Conservation (phyloP, 2,329 filamentous ascomycete species). For the Pseudohalonectria lignicola region DNA sequence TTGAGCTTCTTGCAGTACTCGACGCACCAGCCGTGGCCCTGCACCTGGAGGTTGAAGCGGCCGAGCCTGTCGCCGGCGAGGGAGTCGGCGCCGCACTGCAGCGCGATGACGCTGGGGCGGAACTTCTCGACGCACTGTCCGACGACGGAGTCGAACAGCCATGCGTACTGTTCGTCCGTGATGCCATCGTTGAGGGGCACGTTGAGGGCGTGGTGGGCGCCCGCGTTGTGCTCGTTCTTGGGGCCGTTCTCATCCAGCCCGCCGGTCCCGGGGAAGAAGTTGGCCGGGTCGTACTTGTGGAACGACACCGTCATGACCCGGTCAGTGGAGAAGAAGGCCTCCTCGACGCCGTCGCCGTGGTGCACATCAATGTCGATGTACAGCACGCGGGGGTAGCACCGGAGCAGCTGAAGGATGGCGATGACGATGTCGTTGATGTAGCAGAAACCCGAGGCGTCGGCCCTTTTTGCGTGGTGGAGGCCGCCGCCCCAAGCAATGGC, state of each 20-base stretch:
- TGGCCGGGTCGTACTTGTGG: slow-evolving; percentile 81
- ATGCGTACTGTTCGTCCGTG: slow-evolving; percentile 78
- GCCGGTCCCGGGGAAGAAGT: slow-evolving; percentile 89
- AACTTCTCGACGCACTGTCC: slow-evolving; percentile 70
- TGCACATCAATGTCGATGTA: slow-evolving; percentile 92
- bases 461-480: slow-evolving; percentile 90
- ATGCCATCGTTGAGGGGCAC: slow-evolving; percentile 86
- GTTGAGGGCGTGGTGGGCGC: slow-evolving; percentile 82
- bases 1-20: slow-evolving; percentile 73
- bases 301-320: slow-evolving; percentile 86
- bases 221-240: slow-evolving; percentile 70
- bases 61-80: slow-evolving; percentile 88
- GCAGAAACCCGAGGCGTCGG: slow-evolving; percentile 90
- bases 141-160: slow-evolving; percentile 75
- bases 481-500: slow-evolving; percentile 97
- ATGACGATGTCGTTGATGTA: slow-evolving; percentile 99
- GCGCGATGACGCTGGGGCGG: slow-evolving; percentile 79
- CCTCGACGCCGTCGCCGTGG: slow-evolving; percentile 76
- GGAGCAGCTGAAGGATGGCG: slow-evolving; percentile 78
- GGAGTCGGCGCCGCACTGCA: slow-evolving; percentile 93
- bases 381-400: slow-evolving; percentile 71
- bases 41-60: slow-evolving; percentile 93
- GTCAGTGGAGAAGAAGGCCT: slow-evolving; percentile 75
- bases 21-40: slow-evolving; percentile 86
- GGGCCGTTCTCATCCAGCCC: slow-evolving; percentile 77